Percentiles rank a stretch among this genome's conserved stretches.
Evolutionary conservation across 208 protist species (phyloP).

Genomic region (Leishmania major): DNA sequence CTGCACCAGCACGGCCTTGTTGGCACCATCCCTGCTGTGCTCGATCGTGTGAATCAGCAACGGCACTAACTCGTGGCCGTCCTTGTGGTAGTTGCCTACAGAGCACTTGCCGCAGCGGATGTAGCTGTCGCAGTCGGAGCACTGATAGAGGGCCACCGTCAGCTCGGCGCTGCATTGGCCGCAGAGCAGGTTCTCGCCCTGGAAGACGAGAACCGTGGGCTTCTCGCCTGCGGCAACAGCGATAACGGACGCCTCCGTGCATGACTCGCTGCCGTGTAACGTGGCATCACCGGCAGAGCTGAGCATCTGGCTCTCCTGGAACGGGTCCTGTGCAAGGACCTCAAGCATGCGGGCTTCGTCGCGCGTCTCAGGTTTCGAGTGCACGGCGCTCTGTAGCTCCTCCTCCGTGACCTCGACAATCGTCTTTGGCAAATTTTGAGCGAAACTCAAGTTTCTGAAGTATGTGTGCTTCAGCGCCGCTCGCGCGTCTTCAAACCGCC

Average conservation of each 20-base stretch:
- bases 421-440: constrained; percentile 18
- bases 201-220: constrained; percentile 36
- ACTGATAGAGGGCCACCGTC: constrained; percentile 61
- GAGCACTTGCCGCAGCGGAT: constrained; percentile 83
- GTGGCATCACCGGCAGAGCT: constrained; percentile 22
- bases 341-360: constrained; percentile 70
- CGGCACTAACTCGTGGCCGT: constrained; percentile 58
- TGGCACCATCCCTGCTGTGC: constrained; percentile 35
- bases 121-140: constrained; percentile 49
- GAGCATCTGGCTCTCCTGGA: constrained; percentile 46
- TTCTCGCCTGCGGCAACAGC: constrained; percentile 20
- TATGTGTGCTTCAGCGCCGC: constrained; percentile 60
- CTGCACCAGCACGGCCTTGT: constrained; percentile 48
- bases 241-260: constrained; percentile 23
- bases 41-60: constrained; percentile 71
- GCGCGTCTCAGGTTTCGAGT: constrained; percentile 38
- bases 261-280: constrained; percentile 20
- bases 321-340: constrained; percentile 58
- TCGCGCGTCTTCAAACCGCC: constrained; percentile 24
- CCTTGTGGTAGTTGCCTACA: constrained; percentile 56
- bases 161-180: constrained; percentile 67
- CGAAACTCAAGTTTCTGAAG: constrained; percentile 25
- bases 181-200: constrained; percentile 52
- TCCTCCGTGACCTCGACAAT: constrained; percentile 41
- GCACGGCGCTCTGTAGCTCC: constrained; percentile 49